phyloP scores from a whole-genome alignment of 345 rosid species.

The Syzygium aqueum region DNA sequence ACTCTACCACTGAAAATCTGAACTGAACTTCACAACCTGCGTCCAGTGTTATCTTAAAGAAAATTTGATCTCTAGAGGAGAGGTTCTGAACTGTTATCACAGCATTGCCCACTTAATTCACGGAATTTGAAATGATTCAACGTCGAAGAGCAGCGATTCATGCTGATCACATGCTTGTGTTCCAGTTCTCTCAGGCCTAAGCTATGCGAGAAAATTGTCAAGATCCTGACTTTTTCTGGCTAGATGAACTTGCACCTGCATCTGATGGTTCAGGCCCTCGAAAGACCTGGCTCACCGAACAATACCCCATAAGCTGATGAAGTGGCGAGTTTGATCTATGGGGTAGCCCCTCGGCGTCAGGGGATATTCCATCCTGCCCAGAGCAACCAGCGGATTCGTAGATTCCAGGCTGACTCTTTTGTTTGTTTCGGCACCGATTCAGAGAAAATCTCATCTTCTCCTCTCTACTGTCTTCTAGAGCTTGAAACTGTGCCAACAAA shows the following conservation, averaged over 20 bases:
- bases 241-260: neutral
- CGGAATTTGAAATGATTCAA: neutral
- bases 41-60: neutral
- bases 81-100: neutral
- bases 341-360: slow-evolving; percentile 29
- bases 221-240: neutral
- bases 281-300: slow-evolving; percentile 53
- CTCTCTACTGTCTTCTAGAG: neutral
- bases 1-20: neutral
- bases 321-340: slow-evolving; percentile 46
- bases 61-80: neutral
- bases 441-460: slow-evolving; percentile 6
- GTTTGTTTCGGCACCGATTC: slow-evolving; percentile 2
- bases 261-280: slow-evolving; percentile 8
- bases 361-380: neutral
- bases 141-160: neutral
- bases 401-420: slow-evolving; percentile 13
- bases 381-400: slow-evolving; percentile 5
- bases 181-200: neutral
- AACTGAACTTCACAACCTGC: neutral
- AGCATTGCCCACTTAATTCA: neutral
- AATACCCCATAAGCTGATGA: slow-evolving; percentile 81
- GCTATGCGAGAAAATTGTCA: neutral
- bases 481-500: slow-evolving; percentile 8
- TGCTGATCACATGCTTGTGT: neutral